These are phyloP conservation scores for Coprinopsis cinerea DNA, from an alignment of 768 basidiomycete species.

Conservation along the genomic window DNA sequence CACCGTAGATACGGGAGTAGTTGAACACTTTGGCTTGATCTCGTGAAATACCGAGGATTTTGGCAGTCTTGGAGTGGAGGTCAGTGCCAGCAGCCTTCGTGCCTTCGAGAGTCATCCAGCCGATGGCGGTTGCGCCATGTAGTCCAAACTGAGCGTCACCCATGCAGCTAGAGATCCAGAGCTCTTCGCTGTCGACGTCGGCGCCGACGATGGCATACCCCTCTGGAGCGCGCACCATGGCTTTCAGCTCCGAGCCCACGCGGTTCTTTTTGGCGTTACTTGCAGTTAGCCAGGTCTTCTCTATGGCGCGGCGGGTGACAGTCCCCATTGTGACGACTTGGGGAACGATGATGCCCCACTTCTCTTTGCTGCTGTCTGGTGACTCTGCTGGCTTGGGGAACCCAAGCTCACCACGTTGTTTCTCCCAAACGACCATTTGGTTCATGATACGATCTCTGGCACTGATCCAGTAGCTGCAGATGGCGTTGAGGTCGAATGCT, in stretches of 20 bases:
- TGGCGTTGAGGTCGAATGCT: slow-evolving; percentile 86
- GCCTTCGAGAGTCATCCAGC: slow-evolving; percentile 99
- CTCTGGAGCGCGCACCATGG: slow-evolving; percentile 91
- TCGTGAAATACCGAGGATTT: slow-evolving; percentile 85
- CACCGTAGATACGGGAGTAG: slow-evolving; percentile 98
- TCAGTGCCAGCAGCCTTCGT: slow-evolving; percentile 94
- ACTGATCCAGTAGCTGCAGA: slow-evolving; percentile 98
- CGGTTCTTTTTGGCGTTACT: slow-evolving; percentile 97
- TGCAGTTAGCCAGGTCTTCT: slow-evolving; percentile 97
- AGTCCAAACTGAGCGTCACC: slow-evolving; percentile 97
- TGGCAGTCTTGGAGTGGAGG: slow-evolving; percentile 93
- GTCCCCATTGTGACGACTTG: slow-evolving; percentile 99
- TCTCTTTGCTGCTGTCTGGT: slow-evolving; percentile 22
- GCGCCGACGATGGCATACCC: slow-evolving; percentile 96
- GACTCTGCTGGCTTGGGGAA: slow-evolving; percentile 25
- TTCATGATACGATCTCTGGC: slow-evolving; percentile 86
- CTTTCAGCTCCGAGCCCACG: slow-evolving; percentile 96
- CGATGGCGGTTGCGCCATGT: slow-evolving; percentile 93
- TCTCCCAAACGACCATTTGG: slow-evolving; percentile 89
- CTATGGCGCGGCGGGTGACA: slow-evolving; percentile 94
- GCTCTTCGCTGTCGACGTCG: slow-evolving; percentile 97
- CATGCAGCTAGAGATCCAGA: slow-evolving; percentile 99
- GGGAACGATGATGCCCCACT: slow-evolving; percentile 90
- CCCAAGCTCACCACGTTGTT: slow-evolving; percentile 45
- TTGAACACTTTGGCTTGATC: slow-evolving; percentile 99